Evolutionary conservation across 106 monocot species (phyloP).

Genomic region (Acanthochlamys bracteata): DNA sequence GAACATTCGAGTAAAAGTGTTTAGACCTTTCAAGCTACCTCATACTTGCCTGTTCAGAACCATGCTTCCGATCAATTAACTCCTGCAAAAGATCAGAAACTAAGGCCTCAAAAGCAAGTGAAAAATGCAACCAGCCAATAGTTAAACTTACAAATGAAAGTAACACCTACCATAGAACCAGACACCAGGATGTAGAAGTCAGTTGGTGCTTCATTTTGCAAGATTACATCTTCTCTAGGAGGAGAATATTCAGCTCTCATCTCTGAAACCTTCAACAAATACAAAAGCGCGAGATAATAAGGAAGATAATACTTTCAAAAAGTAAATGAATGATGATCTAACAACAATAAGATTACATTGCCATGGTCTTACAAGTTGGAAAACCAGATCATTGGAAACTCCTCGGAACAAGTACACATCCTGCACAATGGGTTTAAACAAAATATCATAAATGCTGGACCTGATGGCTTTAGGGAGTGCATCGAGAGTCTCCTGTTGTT

Average conservation of each 20-base stretch:
- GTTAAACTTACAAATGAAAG: background rate
- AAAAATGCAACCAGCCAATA: too few species aligned
- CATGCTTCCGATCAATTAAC: conserved; percentile 4
- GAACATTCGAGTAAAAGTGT: too few species aligned
- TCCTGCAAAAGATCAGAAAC: conserved; percentile 8
- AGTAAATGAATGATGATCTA: too few species aligned
- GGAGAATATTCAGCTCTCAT: conserved; percentile 36
- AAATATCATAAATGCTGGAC: conserved; percentile 20
- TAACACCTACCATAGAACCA: conserved; percentile 17
- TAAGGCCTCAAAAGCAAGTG: background rate
- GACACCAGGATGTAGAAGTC: conserved; percentile 21
- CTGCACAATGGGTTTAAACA: conserved; percentile 15
- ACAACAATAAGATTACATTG: too few species aligned
- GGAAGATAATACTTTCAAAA: too few species aligned
- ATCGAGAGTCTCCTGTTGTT: conserved; percentile 25
- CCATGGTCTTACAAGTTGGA: conserved; percentile 19
- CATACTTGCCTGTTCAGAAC: conserved; percentile 9
- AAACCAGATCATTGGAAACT: conserved; percentile 22
- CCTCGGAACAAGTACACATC: conserved; percentile 20
- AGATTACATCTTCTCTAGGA: conserved; percentile 24
- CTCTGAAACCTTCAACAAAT: conserved; percentile 20
- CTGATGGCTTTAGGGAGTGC: conserved; percentile 29
- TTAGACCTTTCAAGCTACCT: too few species aligned
- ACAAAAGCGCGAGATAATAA: too few species aligned
- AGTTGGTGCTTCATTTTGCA: conserved; percentile 26